These are phyloP conservation scores for Skeletonema marinoi DNA, from an alignment of 108 stramenopile genomes.

Conservation along the genomic window DNA sequence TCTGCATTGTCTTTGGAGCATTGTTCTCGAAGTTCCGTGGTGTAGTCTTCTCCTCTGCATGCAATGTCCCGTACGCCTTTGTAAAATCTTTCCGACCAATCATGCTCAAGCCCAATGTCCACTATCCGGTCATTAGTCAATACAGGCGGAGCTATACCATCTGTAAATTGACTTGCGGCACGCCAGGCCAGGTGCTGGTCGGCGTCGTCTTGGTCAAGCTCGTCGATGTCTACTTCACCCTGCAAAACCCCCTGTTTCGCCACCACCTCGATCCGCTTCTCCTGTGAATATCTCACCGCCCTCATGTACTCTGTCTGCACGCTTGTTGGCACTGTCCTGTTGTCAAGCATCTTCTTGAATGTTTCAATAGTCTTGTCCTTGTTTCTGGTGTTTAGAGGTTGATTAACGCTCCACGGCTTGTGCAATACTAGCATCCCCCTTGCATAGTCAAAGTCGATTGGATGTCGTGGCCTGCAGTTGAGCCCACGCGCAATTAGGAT, in stretches of 20 bases:
- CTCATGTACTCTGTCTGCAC: not conserved
- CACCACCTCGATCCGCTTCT: not conserved
- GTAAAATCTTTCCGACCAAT: no score
- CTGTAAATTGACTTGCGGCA: not conserved
- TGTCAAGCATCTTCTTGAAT: not conserved
- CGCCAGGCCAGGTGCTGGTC: not conserved
- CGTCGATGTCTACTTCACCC: not conserved
- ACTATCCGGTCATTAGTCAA: no score
- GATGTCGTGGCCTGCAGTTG: slow-evolving; percentile 3
- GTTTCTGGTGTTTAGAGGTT: not conserved
- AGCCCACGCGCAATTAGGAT: not conserved
- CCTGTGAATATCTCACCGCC: not conserved
- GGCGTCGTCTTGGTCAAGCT: not conserved
- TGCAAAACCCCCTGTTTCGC: not conserved
- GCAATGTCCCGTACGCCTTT: no score
- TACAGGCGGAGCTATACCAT: not conserved
- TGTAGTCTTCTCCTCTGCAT: no score
- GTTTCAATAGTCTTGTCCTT: not conserved
- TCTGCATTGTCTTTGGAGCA: not conserved
- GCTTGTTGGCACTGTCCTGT: not conserved
- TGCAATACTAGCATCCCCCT: slow-evolving; percentile 17
- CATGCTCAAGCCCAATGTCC: no score
- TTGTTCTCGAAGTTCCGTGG: no score
- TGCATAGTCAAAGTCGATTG: slow-evolving; percentile 16
- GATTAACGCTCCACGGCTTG: slow-evolving; percentile 11